These are phyloP conservation scores for Fusarium ambrosium DNA, from an alignment of 2,329 filamentous ascomycete species.

Conservation along the genomic window DNA sequence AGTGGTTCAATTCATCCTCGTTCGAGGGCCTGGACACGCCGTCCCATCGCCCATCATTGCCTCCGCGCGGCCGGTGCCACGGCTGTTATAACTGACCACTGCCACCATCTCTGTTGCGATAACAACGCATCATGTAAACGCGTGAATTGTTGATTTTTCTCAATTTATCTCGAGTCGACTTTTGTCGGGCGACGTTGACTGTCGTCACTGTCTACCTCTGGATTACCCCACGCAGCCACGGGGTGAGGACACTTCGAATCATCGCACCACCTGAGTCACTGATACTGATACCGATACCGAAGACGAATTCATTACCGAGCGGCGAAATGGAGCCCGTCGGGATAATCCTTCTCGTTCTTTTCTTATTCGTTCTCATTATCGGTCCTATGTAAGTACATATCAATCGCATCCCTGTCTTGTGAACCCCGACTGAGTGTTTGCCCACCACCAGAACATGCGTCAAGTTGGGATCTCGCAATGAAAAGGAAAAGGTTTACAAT, in stretches of 20 bases:
- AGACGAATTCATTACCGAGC: neutral
- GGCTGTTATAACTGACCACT: neutral
- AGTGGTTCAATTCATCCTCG: conserved; percentile 11
- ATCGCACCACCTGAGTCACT: conserved; percentile 11
- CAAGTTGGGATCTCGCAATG: conserved; percentile 26
- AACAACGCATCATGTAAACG: conserved; percentile 4
- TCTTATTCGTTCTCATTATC: conserved; percentile 38
- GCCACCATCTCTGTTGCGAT: conserved; percentile 14
- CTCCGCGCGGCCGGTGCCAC: conserved; percentile 3
- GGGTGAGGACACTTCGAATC: conserved; percentile 9
- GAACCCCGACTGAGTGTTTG: conserved; percentile 8
- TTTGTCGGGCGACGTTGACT: neutral
- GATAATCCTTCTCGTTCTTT: conserved; percentile 43
- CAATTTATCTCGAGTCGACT: neutral
- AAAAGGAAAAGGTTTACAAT: conserved; percentile 33
- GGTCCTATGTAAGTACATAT: conserved; percentile 38
- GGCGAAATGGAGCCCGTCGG: conserved; percentile 44
- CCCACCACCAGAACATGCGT: conserved; percentile 34
- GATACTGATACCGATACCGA: neutral
- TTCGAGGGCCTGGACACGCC: neutral
- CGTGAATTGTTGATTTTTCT: neutral
- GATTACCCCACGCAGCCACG: neutral
- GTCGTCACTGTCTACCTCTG: neutral
- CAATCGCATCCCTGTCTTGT: neutral
- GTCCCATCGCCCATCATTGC: neutral